A percentile compares a stretch with the other conserved stretches of the same genome.
phyloP scores from a whole-genome alignment of 1,284 basidiomycete genomes.

The Mycosarcoma mackinlayi region DNA sequence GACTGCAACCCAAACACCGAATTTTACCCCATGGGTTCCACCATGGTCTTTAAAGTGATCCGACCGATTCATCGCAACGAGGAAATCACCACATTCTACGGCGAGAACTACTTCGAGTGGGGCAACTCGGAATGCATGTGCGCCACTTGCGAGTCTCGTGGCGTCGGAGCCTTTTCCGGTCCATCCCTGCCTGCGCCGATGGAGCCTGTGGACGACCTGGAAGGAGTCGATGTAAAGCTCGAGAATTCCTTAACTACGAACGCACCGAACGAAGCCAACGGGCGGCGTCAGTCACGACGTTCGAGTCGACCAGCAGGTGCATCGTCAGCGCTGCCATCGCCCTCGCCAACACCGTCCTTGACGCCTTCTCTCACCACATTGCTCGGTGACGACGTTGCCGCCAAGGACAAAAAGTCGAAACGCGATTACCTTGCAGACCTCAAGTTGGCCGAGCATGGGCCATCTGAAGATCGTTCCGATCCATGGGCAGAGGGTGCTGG shows the following conservation, averaged over 20 bases:
- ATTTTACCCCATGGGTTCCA: constrained; percentile 83
- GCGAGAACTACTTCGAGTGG: constrained; percentile 77
- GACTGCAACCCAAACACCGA: constrained; percentile 91
- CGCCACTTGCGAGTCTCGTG: constrained; percentile 83
- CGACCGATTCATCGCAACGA: constrained; percentile 82
- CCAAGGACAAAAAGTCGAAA: constrained; percentile 40
- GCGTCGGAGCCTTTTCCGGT: constrained; percentile 73
- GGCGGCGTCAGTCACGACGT: constrained; percentile 38
- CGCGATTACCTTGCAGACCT: constrained; percentile 41
- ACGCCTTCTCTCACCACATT: constrained; percentile 28
- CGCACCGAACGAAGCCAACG: constrained; percentile 27
- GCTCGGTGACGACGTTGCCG: constrained; percentile 14
- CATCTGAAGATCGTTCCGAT: constrained; percentile 48
- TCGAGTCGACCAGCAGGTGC: constrained; percentile 25
- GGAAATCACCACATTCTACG: constrained; percentile 77
- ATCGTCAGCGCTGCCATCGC: constrained; percentile 36
- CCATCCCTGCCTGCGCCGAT: constrained; percentile 6
- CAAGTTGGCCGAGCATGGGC: constrained; percentile 49
- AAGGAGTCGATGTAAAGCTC: constrained; percentile 27
- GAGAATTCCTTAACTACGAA: constrained; percentile 18
- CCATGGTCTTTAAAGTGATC: constrained; percentile 87
- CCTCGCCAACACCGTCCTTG: constrained; percentile 41
- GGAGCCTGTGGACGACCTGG: constrained; percentile 4
- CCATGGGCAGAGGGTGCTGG: constrained; percentile 51
- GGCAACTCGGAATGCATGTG: constrained; percentile 88